A percentile compares a stretch with the other conserved stretches of the same genome.
phyloP scores from a whole-genome alignment of 345 rosid genomes.

The Firmiana major region DNA sequence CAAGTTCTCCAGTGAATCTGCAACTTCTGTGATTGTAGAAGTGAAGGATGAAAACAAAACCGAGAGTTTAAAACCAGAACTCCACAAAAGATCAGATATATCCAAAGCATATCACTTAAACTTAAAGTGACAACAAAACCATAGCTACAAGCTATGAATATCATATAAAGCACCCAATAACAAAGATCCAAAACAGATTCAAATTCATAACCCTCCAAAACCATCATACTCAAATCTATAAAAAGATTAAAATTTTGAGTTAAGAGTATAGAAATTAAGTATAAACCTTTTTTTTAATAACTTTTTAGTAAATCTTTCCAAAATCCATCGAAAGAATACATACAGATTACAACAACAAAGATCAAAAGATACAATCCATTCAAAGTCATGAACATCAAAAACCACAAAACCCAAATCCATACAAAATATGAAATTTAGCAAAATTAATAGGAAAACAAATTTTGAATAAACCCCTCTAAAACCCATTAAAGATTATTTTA shows the following conservation, averaged over 20 bases:
- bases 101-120: background rate
- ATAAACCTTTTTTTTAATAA: too few relatives aligned
- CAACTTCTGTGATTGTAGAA: constrained; percentile 41
- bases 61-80: background rate
- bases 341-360: background rate
- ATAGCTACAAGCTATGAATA: background rate
- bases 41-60: constrained; percentile 31
- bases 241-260: background rate
- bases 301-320: too few relatives aligned
- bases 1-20: constrained; percentile 55
- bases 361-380: background rate
- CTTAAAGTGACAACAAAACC: constrained; percentile 1
- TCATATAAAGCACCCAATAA: background rate
- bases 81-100: background rate
- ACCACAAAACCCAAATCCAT: background rate
- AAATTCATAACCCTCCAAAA: background rate
- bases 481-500: background rate
- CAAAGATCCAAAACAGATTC: background rate
- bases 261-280: too few relatives aligned
- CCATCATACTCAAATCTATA: background rate
- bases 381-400: background rate
- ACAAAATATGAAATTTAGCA: background rate
- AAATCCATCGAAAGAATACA: background rate
- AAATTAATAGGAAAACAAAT: background rate
- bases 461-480: constrained; percentile 4